phyloP scores from a whole-genome alignment of 306 rosid genomes.

The Canavalia gladiata region DNA sequence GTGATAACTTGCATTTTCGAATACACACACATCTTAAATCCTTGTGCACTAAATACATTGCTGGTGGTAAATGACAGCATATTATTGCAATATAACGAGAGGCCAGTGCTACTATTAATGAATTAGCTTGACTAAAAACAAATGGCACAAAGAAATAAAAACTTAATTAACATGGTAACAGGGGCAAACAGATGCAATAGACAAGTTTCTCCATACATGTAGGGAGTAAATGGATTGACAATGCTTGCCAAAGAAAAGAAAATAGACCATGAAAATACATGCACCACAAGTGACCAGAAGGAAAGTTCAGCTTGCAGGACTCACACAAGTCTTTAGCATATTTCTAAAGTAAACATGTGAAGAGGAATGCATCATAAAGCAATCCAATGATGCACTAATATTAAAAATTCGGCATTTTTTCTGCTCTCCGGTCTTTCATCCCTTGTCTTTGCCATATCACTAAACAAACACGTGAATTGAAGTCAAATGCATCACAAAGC shows the following conservation, averaged over 20 bases:
- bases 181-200: neutral
- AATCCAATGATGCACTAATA: neutral
- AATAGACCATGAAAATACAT: slow-evolving; percentile 1
- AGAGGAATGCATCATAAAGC: slow-evolving; percentile 27
- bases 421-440: neutral
- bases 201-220: neutral
- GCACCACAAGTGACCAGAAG: neutral
- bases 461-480: slow-evolving; percentile 20
- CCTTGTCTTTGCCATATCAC: neutral
- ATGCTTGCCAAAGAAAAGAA: slow-evolving; percentile 17
- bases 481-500: neutral
- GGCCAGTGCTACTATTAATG: neutral
- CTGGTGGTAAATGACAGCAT: slow-evolving; percentile 15
- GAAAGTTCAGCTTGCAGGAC: slow-evolving; percentile 29
- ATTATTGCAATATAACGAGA: slow-evolving; percentile 7
- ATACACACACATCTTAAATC: slow-evolving; percentile 5
- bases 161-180: neutral
- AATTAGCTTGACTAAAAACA: slow-evolving; percentile 30
- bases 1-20: slow-evolving; percentile 30
- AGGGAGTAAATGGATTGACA: neutral
- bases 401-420: neutral
- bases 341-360: slow-evolving; percentile 43
- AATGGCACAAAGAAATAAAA: slow-evolving; percentile 25
- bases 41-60: slow-evolving; percentile 7
- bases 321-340: slow-evolving; percentile 30